phyloP scores from a whole-genome alignment of 2,329 filamentous ascomycete species.

The Penicillium freii region DNA sequence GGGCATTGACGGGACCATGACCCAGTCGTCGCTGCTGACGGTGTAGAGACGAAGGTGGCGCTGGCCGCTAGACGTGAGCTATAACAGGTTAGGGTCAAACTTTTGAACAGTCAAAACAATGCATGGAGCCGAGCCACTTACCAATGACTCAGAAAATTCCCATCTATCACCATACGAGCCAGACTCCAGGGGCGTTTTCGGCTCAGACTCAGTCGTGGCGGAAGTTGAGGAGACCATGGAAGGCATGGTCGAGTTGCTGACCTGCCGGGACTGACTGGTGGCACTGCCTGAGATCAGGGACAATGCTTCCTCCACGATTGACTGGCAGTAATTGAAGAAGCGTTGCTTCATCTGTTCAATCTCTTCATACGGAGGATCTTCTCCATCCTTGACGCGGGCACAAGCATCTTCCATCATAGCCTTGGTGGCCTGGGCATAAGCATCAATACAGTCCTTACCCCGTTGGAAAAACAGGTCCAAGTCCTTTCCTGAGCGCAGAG shows the following conservation, averaged over 20 bases:
- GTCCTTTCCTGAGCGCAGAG: not conserved
- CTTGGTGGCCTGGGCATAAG: conserved; percentile 2
- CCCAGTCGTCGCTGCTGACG: conserved; percentile 34
- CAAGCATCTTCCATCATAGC: conserved; percentile 1
- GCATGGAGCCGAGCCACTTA: not conserved
- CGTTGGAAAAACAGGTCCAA: not conserved
- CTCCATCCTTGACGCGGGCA: not conserved
- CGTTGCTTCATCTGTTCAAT: conserved; percentile 16
- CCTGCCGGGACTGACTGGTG: not conserved
- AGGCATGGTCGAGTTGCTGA: not conserved
- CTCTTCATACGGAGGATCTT: not conserved
- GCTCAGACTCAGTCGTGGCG: not conserved
- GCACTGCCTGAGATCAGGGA: not conserved
- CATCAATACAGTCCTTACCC: conserved; percentile 4
- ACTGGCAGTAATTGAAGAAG: conserved; percentile 23
- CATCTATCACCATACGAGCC: not conserved
- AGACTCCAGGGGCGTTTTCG: not conserved
- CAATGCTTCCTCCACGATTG: not conserved
- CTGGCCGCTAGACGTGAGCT: not conserved
- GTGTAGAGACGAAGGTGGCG: conserved; percentile 27
- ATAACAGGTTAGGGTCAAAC: not conserved
- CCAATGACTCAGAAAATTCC: not conserved
- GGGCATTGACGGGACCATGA: conserved; percentile 11
- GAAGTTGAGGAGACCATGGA: not conserved
- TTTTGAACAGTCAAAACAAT: not conserved